Conservation (phyloP, 352 stramenopile species). For the Globisporangium takayamanum region DNA sequence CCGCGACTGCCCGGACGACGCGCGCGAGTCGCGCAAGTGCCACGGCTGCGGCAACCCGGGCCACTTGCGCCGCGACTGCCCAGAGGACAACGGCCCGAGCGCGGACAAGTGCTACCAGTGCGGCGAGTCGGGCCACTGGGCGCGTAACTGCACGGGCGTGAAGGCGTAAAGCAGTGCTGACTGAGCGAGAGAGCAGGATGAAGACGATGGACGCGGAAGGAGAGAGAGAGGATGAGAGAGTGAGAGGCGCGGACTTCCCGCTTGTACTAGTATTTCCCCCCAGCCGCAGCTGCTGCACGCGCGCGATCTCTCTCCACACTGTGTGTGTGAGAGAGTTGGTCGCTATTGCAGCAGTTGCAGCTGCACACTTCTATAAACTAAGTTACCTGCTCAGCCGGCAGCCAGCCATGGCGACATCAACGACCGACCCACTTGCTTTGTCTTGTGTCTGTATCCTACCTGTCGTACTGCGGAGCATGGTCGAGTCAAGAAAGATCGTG, state of each 20-base stretch:
- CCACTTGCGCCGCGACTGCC: constrained; percentile 75
- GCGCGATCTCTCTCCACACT: not conserved
- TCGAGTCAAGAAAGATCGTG: too few species aligned
- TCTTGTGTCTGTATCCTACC: not conserved
- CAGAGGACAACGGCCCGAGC: constrained; percentile 57
- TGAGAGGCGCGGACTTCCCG: constrained; percentile 31
- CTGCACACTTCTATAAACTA: constrained; percentile 10
- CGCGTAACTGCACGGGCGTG: constrained; percentile 62
- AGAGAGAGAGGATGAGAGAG: constrained; percentile 29
- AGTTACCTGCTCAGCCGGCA: constrained; percentile 5
- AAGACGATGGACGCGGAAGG: constrained; percentile 27
- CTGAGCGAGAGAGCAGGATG: constrained; percentile 24
- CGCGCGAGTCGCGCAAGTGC: constrained; percentile 67
- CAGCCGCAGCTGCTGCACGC: constrained; percentile 3
- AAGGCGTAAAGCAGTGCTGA: constrained; percentile 34
- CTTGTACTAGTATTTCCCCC: constrained; percentile 60
- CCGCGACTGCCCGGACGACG: constrained; percentile 63
- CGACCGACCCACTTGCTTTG: not conserved
- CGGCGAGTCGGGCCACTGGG: constrained; percentile 70
- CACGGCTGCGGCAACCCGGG: constrained; percentile 64
- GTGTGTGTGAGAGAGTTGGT: not conserved
- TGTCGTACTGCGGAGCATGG: too few species aligned
- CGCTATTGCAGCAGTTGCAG: not conserved
- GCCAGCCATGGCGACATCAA: not conserved
- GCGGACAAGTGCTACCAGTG: constrained; percentile 84